Evolutionary conservation across 441 rosid species (phyloP).

Genomic region (Gossypium lobatum): DNA sequence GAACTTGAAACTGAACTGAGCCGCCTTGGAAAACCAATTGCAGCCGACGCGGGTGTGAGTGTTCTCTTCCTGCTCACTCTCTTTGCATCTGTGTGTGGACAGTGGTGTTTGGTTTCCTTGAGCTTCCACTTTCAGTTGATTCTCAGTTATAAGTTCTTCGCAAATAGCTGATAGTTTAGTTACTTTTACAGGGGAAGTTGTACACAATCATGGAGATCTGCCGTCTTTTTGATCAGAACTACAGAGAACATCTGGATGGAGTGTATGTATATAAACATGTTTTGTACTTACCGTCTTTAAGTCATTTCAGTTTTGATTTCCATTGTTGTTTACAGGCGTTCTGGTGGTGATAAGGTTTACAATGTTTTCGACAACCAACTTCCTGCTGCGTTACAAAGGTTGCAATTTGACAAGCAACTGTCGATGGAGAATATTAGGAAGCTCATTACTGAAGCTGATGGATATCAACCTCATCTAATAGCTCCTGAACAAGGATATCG

Average conservation of each 20-base stretch:
- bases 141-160: neutral
- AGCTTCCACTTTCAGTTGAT: neutral
- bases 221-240: slow-evolving; percentile 88
- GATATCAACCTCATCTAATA: slow-evolving; percentile 95
- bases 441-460: slow-evolving; percentile 98
- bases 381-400: slow-evolving; percentile 94
- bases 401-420: slow-evolving; percentile 95
- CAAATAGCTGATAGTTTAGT: slow-evolving; percentile 14
- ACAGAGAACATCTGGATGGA: slow-evolving; percentile 96
- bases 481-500: slow-evolving; percentile 99
- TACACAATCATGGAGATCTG: slow-evolving; percentile 96
- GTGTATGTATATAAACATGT: slow-evolving; percentile 45
- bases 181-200: slow-evolving; percentile 69
- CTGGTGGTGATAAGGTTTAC: slow-evolving; percentile 95
- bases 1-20: slow-evolving; percentile 86
- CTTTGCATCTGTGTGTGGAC: neutral
- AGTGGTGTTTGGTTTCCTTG: neutral
- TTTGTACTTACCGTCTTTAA: neutral
- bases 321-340: slow-evolving; percentile 51
- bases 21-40: slow-evolving; percentile 97
- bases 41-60: slow-evolving; percentile 93
- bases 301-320: neutral
- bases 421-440: slow-evolving; percentile 93
- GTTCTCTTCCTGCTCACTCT: slow-evolving; percentile 14
- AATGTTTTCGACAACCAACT: slow-evolving; percentile 92